phyloP scores from a whole-genome alignment of 2,329 filamentous ascomycete genomes.

The Trichophyton verrucosum region DNA sequence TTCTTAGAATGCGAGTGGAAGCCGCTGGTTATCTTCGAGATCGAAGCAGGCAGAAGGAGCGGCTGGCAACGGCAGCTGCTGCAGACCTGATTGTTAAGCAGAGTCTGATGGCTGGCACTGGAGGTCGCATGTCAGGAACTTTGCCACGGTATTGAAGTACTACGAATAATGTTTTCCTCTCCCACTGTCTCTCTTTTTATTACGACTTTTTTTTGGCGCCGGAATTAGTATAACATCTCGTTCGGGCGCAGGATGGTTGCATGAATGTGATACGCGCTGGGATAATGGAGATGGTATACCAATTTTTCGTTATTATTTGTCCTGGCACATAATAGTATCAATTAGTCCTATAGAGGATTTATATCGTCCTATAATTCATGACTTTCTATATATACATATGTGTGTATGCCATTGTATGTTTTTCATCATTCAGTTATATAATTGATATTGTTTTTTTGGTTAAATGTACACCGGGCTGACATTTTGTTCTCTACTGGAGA shows the following conservation, averaged over 20 bases:
- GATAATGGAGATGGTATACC: background rate
- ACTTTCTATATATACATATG: background rate
- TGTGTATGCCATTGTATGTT: background rate
- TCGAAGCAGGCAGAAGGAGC: conserved; percentile 82
- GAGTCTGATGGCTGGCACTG: conserved; percentile 56
- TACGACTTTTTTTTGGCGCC: background rate
- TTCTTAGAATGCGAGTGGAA: conserved; percentile 87
- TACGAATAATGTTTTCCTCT: background rate
- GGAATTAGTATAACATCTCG: background rate
- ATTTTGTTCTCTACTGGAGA: conserved; percentile 19
- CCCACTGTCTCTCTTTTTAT: background rate
- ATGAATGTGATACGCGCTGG: background rate
- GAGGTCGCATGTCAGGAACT: conserved; percentile 40
- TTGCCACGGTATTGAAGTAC: conserved; percentile 13
- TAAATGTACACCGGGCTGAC: background rate
- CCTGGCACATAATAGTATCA: background rate
- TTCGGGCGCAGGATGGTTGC: background rate
- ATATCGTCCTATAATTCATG: background rate
- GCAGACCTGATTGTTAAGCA: conserved; percentile 91
- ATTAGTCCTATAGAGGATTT: background rate
- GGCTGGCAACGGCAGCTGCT: conserved; percentile 76
- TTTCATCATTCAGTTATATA: background rate
- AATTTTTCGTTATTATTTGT: background rate
- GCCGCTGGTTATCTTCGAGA: conserved; percentile 79
- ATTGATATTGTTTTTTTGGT: background rate